Evolutionary conservation across 495 filamentous ascomycete species (phyloP).

Genomic region (Xylaria nigripes): DNA sequence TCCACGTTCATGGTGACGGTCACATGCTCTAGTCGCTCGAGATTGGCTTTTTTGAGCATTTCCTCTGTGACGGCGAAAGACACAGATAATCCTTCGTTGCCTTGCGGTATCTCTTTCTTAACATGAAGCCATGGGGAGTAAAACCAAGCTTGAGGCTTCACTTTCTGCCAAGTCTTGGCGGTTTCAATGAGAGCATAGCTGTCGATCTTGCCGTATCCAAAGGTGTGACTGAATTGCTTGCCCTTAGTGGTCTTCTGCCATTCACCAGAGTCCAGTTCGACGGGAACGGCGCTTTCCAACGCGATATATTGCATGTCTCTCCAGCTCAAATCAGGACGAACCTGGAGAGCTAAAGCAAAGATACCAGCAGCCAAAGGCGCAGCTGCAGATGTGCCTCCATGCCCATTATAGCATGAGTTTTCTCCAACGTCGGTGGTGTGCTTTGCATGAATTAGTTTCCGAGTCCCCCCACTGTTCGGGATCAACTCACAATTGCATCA

Average conservation of each 20-base stretch:
- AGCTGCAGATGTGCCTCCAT: conserved; percentile 95
- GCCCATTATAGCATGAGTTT: conserved; percentile 64
- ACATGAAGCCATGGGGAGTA: conserved; percentile 89
- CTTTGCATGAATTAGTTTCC: conserved; percentile 24
- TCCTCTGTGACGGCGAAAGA: conserved; percentile 67
- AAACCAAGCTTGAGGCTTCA: conserved; percentile 97
- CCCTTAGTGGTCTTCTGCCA: conserved; percentile 78
- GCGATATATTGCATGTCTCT: conserved; percentile 90
- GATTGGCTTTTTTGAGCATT: conserved; percentile 70
- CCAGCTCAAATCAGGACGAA: conserved; percentile 84
- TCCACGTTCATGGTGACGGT: conserved; percentile 95
- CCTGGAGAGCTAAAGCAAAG: conserved; percentile 82
- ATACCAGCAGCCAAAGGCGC: conserved; percentile 87
- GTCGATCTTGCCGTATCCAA: conserved; percentile 92
- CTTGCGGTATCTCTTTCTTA: conserved; percentile 78
- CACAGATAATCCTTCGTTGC: conserved; percentile 68
- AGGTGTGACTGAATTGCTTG: conserved; percentile 83
- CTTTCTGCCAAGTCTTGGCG: conserved; percentile 74
- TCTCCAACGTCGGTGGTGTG: conserved; percentile 92
- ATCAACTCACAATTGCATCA: conserved; percentile 61
- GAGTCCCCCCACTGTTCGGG: not conserved
- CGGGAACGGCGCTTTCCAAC: conserved; percentile 72
- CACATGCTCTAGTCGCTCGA: conserved; percentile 83
- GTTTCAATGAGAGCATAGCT: conserved; percentile 76
- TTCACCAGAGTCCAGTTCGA: conserved; percentile 60